Conservation (phyloP, 2,329 filamentous ascomycete species). For the Juglanconis juglandina region DNA sequence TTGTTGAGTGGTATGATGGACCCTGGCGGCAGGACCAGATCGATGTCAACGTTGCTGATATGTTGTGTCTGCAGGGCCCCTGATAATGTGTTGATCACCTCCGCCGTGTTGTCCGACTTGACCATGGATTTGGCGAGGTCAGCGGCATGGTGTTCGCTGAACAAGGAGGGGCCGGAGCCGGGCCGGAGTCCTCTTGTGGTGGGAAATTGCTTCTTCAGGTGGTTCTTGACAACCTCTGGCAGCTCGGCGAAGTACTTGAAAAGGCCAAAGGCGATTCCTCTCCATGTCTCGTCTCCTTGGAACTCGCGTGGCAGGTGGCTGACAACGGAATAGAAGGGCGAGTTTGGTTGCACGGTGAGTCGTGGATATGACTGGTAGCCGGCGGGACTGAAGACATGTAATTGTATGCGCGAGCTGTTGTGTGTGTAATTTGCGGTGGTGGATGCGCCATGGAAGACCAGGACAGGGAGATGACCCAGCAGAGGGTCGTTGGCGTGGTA, state of each 20-base stretch:
- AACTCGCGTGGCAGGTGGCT: conserved; percentile 86
- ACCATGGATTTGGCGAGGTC: conserved; percentile 83
- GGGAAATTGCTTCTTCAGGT: conserved; percentile 59
- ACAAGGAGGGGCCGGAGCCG: conserved; percentile 66
- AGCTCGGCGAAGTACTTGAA: conserved; percentile 93
- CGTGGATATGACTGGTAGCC: conserved; percentile 87
- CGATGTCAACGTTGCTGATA: conserved; percentile 80
- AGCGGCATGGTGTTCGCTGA: conserved; percentile 89
- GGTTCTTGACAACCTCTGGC: conserved; percentile 69
- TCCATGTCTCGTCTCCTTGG: conserved; percentile 90
- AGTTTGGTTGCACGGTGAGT: conserved; percentile 89
- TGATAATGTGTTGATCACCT: conserved; percentile 70
- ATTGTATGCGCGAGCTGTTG: conserved; percentile 90
- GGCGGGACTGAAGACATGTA: conserved; percentile 85
- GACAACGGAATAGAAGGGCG: conserved; percentile 86
- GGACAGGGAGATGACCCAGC: conserved; percentile 74
- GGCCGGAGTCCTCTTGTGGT: conserved; percentile 54
- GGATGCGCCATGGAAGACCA: conserved; percentile 90
- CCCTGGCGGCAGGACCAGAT: conserved; percentile 78
- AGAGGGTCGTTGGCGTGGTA: conserved; percentile 86
- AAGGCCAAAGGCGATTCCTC: conserved; percentile 86
- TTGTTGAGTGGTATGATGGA: conserved; percentile 64
- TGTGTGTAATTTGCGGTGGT: conserved; percentile 82
- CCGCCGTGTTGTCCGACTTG: conserved; percentile 70
- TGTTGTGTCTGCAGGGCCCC: conserved; percentile 77